Base-by-base conservation (phyloP, 805 yeast species). In the Myxozyma mucilagina region DNA sequence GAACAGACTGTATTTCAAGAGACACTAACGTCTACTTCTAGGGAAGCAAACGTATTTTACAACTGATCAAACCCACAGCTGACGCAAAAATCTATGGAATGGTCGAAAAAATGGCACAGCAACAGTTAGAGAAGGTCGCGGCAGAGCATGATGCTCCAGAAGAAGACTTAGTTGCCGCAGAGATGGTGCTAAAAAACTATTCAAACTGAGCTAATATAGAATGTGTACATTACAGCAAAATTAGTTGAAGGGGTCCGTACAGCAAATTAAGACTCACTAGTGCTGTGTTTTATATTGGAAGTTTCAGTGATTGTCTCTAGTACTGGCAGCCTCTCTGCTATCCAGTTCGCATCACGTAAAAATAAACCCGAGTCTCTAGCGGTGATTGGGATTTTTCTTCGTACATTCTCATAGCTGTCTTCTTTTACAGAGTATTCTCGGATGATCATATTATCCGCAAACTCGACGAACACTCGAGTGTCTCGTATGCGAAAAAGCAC, bases 311-410 rank as follows among this genome's bases (percentile, higher is more conserved):
- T 69, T 45, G 75, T 73, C 24, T 68, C 72, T n/a, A 75, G 66
- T 31, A 82, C 76, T 0, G 87, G 87, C 34, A 84, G 76, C 61
- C 83, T 80, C 51, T 80, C 80, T 11, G 88, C 80, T 9, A 93
- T 91, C 97, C 97, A 93, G 71, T 88, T 85, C 34, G 87, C 81
- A 72, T 93, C 97, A 60, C 98, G 79, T 55, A 93, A 74, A 44
- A 82, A 82, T 69, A 82, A 84, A 69, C 86, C 84, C 70, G 81
- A 92, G 72, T 80, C 97, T 71, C 84, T 85, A 61, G 80, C 81
- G 66, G 74, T 79, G 5, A 86, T 76, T 2, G 78, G 77, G 1
- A 79, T 75, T 50, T 75, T 76, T 16, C 73, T 70, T 55, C 78
- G 70, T 9, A 86, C 78, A 36, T 75, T 75, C 13, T 75, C 73